phyloP scores from a whole-genome alignment of 805 yeast genomes.

The Scheffersomyces lignosus region DNA sequence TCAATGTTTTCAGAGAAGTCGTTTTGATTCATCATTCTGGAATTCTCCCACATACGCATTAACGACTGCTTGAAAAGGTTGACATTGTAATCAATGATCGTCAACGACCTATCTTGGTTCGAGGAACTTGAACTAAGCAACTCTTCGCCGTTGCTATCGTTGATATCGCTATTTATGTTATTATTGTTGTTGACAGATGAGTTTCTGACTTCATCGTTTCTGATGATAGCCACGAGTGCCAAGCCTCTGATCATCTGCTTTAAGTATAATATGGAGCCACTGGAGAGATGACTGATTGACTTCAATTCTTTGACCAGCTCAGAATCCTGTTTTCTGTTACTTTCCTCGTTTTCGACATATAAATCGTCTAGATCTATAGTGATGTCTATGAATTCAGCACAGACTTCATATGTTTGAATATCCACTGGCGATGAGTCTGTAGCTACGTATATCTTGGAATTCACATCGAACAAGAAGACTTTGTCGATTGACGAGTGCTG shows the following conservation, averaged over 20 bases:
- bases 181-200: conserved; percentile 3
- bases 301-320: conserved; percentile 41
- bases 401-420: conserved; percentile 91
- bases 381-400: conserved; percentile 95
- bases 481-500: conserved; percentile 90
- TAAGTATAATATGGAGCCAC: conserved; percentile 80
- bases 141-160: not conserved
- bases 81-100: conserved; percentile 88
- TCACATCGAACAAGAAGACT: conserved; percentile 87
- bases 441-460: conserved; percentile 91
- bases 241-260: conserved; percentile 92
- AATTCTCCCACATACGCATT: conserved; percentile 65
- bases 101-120: conserved; percentile 37
- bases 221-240: conserved; percentile 83
- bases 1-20: not conserved
- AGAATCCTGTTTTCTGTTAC: conserved; percentile 6
- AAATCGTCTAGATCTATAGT: conserved; percentile 83
- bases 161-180: not conserved
- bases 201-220: conserved; percentile 52
- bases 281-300: conserved; percentile 74
- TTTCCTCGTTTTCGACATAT: conserved; percentile 43
- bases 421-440: conserved; percentile 96
- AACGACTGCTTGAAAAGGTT: conserved; percentile 75
- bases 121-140: not conserved
- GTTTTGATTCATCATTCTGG: conserved; percentile 18